These are phyloP conservation scores for Chrysoporthe puriensis DNA, from an alignment of 2,329 filamentous ascomycete genomes.

Conservation along the genomic window DNA sequence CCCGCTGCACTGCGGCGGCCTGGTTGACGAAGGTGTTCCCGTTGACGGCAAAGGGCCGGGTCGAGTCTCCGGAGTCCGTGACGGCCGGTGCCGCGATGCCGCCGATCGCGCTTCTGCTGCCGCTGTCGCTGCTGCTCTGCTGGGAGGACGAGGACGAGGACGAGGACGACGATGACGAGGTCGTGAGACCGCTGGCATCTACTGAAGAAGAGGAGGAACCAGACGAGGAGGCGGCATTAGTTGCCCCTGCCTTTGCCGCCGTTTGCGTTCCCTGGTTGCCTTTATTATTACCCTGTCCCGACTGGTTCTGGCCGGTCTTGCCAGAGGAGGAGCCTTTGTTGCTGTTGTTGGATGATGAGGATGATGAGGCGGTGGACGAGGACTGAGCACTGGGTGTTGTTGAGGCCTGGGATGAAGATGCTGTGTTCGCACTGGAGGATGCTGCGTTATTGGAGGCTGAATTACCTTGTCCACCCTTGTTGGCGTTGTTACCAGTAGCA, in stretches of 20 bases:
- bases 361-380: constrained; percentile 7
- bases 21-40: constrained; percentile 61
- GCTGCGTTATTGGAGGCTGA: constrained; percentile 20
- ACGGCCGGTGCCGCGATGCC: constrained; percentile 57
- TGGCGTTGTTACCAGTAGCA: constrained; percentile 26
- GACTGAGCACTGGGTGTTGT: not conserved
- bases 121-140: constrained; percentile 31
- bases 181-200: constrained; percentile 13
- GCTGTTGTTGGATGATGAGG: constrained; percentile 14
- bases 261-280: not conserved
- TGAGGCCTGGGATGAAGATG: constrained; percentile 1
- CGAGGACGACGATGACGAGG: constrained; percentile 17
- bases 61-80: constrained; percentile 48
- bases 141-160: constrained; percentile 8
- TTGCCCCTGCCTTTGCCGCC: too few species aligned
- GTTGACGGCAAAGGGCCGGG: constrained; percentile 60
- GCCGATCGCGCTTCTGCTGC: constrained; percentile 47
- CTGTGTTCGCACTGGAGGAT: not conserved
- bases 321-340: constrained; percentile 12
- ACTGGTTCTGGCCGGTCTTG: not conserved
- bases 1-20: constrained; percentile 59
- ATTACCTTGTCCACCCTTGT: constrained; percentile 38
- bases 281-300: constrained; percentile 5
- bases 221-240: not conserved
- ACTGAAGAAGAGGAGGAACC: constrained; percentile 5